Base-by-base conservation (phyloP, 2,329 filamentous ascomycete genomes). In the Fusarium sp. region DNA sequence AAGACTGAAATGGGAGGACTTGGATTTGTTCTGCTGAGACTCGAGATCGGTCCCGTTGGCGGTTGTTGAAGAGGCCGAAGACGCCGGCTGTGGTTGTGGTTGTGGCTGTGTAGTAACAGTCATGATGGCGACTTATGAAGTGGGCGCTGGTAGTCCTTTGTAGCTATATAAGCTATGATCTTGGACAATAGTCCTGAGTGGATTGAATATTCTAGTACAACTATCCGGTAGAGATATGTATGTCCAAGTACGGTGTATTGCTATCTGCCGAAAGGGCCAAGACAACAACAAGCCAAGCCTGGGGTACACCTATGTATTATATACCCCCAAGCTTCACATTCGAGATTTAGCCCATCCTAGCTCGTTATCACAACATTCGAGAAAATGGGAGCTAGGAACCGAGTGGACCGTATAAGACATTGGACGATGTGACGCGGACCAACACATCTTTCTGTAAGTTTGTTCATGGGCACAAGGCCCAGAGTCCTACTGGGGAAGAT, bases 1-100 rank as follows among this genome's bases (percentile, higher is more conserved):
- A 55, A 88, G 78, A 49, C 81, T 78, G 76, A 83, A 86, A 77
- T 87, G 83, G 15, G 79, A 78, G 43, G 81, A 71, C 25, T 76
- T 79, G 56, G 64, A 57, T 23, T 75, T 67, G 23, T 71, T 73
- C 19, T 72, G 71, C 48, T 80, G 79, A 10, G 82, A 77, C 73
- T 86, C 84, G 55, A 82, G 64, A 62, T 85, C 82, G 52, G 70
- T 70, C 41, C 59, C 57, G 35, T 71, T 45, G 33, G 47, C 67
- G 37, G 71, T 75, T 49, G 67, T 63, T 20, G 75, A 70, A 7
- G 66, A 70, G 8, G 67, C 72, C 10, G 64, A 68, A 10, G 69
- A 72, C 35, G 49, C 56, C 13, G 47, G 73, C 62, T 45, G 77
- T 76, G 25, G 48, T 56, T 65, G 66, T 20, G 47, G 73, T 62